Conservation (phyloP, 495 filamentous ascomycete species). For the Aspergillus funiculosus region DNA sequence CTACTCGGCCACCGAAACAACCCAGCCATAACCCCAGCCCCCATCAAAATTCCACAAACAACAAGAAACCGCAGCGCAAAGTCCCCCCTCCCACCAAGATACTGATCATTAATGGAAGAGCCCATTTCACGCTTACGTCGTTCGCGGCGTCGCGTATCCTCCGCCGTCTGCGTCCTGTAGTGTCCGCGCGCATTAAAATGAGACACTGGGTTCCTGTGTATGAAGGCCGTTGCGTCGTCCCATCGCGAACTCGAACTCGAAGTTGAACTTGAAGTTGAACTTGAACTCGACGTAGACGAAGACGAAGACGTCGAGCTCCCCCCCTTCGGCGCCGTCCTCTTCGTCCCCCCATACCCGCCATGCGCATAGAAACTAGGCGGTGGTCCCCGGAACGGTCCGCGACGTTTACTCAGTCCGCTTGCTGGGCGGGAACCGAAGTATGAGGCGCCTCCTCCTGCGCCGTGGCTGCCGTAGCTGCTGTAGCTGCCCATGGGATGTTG, state of each 20-base stretch:
- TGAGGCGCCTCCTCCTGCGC: conserved; percentile 29
- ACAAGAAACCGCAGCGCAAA: conserved; percentile 43
- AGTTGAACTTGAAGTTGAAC: not conserved
- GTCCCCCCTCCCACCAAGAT: conserved; percentile 28
- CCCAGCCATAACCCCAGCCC: conserved; percentile 22
- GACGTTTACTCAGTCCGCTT: conserved; percentile 71
- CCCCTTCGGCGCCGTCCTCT: conserved; percentile 2
- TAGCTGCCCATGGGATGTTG: conserved; percentile 47
- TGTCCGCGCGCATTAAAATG: conserved; percentile 65
- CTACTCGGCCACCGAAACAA: conserved; percentile 15
- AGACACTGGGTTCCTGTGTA: conserved; percentile 48
- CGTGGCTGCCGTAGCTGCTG: conserved; percentile 26
- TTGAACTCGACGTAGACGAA: not conserved
- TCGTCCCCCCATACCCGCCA: conserved; percentile 51
- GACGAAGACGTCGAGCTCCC: no score
- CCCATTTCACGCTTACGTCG: conserved; percentile 27
- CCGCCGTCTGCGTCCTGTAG: conserved; percentile 58
- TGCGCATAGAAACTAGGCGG: conserved; percentile 81
- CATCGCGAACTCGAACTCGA: conserved; percentile 12
- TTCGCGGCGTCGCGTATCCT: conserved; percentile 48
- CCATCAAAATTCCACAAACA: conserved; percentile 34
- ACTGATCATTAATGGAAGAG: conserved; percentile 25
- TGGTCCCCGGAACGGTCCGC: conserved; percentile 71
- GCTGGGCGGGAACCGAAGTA: conserved; percentile 66
- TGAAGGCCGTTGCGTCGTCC: conserved; percentile 42